These are phyloP conservation scores for Chenopodium suecicum DNA, from an alignment of 148 eudicot species.

Conservation along the genomic window DNA sequence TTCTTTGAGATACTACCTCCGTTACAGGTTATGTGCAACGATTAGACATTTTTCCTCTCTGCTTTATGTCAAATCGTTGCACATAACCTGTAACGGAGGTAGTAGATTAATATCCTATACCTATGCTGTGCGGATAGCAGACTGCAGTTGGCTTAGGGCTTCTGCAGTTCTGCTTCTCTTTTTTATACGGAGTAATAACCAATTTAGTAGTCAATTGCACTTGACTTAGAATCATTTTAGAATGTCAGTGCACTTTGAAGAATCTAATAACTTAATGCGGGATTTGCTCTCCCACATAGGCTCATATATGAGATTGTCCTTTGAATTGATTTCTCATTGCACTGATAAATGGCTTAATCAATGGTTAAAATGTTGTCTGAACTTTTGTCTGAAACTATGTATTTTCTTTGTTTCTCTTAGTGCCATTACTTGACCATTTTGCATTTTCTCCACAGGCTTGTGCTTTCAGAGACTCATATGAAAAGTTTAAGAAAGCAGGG, in stretches of 20 bases:
- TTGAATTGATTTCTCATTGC: too few relatives aligned
- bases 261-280: not conserved
- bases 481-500: slow-evolving; percentile 98
- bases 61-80: too few relatives aligned
- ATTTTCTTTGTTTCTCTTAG: not conserved
- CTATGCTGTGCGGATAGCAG: not conserved
- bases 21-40: too few relatives aligned
- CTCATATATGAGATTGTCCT: not conserved
- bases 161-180: not conserved
- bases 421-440: not conserved
- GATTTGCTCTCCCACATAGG: not conserved
- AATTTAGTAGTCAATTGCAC: not conserved
- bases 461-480: slow-evolving; percentile 98
- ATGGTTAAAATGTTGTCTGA: not conserved
- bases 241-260: not conserved
- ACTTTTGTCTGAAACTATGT: not conserved
- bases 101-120: not conserved
- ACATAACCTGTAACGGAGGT: too few relatives aligned
- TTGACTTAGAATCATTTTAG: too few relatives aligned
- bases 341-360: not conserved
- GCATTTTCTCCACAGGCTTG: slow-evolving; percentile 60
- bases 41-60: too few relatives aligned
- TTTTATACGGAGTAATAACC: not conserved
- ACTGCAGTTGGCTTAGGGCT: not conserved
- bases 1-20: not conserved